Evolutionary conservation across 805 yeast species (phyloP), one percentile per base, ranked within the genome.

Genomic region (Saccharomycopsis oosterbeekiorum): DNA sequence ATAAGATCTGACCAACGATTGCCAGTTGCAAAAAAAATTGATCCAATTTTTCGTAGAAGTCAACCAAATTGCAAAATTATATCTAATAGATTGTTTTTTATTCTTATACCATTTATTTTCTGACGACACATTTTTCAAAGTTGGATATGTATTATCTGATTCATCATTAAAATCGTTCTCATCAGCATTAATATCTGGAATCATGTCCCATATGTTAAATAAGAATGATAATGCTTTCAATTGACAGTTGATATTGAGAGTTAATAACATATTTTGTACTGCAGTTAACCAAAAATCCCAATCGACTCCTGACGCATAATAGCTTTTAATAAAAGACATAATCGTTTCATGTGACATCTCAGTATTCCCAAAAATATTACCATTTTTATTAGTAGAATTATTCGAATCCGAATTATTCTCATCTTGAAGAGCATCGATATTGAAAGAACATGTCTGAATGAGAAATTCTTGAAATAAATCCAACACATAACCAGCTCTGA

Each of bases 271-370:
- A 61, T 81, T 75, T 62, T 80, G 73, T 14, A 76, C 71, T 15
- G 87, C 84, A 59, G 78, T 75, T 6, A 86, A 70, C 96, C 96
- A 89, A 68, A 90, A 89, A 58, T 76, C 74, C 94, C 96, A 89
- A 73, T 86, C 81, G 26, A 88, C 71, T 9, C 59, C 58, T 10
- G 64, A 55, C 17, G 57, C 42, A 47, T 58, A 60, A 12, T 56
- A 66, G 65, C 14, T 65, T 37, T n/a, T 66, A 51, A 36, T 60
- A 11, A 51, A 37, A 14, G 37, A 36, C 14, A 24, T 37, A 3
- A 37, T 50, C 4, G n/a, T 40, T 12, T 26, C 24, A 34, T 37
- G 34, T n/a, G 36, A 40, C 41, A 26, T 26, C 15, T 26, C 39
- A 24, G 11, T 39, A 19, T 55, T 41, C 17, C 12, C 43, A 54